Conservation (phyloP, 108 stramenopile genomes). For the Parietichytrium sp. region DNA sequence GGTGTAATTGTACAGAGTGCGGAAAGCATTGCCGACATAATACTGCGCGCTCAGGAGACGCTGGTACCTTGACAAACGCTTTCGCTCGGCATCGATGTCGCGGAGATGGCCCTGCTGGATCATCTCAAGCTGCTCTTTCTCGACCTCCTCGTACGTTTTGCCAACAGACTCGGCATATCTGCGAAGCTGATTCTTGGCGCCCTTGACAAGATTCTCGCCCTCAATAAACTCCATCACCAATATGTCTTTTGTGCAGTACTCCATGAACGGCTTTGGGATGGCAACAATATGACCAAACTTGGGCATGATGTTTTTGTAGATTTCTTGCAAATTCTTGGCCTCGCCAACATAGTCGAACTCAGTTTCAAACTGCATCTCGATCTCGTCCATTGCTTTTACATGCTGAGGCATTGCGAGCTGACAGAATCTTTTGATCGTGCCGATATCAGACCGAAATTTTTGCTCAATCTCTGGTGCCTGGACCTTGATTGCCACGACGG, state of each 20-base stretch:
- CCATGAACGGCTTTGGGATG: conserved; percentile 69
- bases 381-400: conserved; percentile 77
- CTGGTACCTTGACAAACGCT: not conserved
- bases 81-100: not conserved
- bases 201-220: not conserved
- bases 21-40: not conserved
- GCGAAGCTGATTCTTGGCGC: not conserved
- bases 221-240: conserved; percentile 76
- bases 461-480: conserved; percentile 55
- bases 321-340: conserved; percentile 63
- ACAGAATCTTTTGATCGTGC: conserved; percentile 46
- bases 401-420: conserved; percentile 80
- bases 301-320: conserved; percentile 68
- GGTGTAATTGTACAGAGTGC: not conserved
- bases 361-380: conserved; percentile 83
- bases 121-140: not conserved
- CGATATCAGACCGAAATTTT: conserved; percentile 57
- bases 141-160: not conserved
- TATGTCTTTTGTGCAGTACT: conserved; percentile 70
- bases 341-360: conserved; percentile 88
- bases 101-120: not conserved
- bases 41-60: not conserved
- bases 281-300: conserved; percentile 55
- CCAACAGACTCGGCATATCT: not conserved
- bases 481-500: conserved; percentile 58